Evolutionary conservation across 2,329 filamentous ascomycete species (phyloP).

Genomic region (Venturia aucupariae): DNA sequence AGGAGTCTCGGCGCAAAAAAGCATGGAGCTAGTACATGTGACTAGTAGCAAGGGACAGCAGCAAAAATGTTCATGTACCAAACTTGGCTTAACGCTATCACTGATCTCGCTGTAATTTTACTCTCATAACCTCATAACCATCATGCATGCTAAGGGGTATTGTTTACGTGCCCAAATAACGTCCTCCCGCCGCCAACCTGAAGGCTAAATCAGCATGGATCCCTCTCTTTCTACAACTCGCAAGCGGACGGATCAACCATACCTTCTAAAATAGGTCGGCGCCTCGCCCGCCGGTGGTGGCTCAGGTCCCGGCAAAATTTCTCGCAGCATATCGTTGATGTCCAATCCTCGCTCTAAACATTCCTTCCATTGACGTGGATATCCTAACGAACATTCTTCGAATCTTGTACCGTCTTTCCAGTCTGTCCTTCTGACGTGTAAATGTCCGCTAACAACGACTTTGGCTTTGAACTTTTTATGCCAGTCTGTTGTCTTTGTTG

Average conservation of each 20-base stretch:
- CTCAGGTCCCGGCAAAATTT: conserved; percentile 36
- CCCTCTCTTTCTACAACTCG: neutral
- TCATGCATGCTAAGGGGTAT: neutral
- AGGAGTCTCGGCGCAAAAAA: too few relatives aligned
- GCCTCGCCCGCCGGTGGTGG: conserved; percentile 23
- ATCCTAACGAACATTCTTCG: conserved; percentile 39
- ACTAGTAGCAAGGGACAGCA: neutral
- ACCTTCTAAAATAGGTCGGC: conserved; percentile 20
- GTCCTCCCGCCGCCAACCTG: conserved; percentile 2
- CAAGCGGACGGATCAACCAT: conserved; percentile 3
- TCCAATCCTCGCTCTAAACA: conserved; percentile 33
- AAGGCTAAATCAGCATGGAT: conserved; percentile 2
- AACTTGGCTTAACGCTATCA: neutral
- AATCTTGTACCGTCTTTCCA: conserved; percentile 38
- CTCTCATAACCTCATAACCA: neutral
- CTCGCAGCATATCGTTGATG: conserved; percentile 36
- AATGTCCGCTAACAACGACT: conserved; percentile 37
- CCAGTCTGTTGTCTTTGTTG: conserved; percentile 38
- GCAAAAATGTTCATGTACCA: neutral
- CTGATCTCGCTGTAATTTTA: neutral
- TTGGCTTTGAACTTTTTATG: conserved; percentile 37
- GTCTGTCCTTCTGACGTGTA: conserved; percentile 38
- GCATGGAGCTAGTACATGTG: too few relatives aligned
- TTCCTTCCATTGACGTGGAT: conserved; percentile 38
- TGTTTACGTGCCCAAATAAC: neutral